These are phyloP conservation scores for Camelina neglecta DNA, from an alignment of 345 rosid genomes.

Conservation along the genomic window DNA sequence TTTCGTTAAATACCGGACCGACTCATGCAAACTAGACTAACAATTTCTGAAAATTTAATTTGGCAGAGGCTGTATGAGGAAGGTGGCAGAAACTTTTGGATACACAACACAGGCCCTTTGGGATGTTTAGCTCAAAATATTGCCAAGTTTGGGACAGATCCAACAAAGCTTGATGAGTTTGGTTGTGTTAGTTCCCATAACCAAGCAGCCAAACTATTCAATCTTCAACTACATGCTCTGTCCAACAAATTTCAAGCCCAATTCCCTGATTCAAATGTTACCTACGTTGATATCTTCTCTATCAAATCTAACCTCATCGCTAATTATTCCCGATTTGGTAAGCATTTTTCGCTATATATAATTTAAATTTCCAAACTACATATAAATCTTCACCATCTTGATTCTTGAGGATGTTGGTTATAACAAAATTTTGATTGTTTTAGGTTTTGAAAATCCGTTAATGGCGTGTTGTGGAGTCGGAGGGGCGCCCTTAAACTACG, in stretches of 20 bases:
- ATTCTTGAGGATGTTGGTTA: slow-evolving; percentile 12
- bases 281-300: slow-evolving; percentile 77
- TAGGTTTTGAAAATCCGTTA: slow-evolving; percentile 90
- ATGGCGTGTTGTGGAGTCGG: slow-evolving; percentile 97
- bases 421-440: slow-evolving; percentile 21
- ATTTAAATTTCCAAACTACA: background rate
- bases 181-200: slow-evolving; percentile 85
- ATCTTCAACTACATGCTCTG: slow-evolving; percentile 87
- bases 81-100: slow-evolving; percentile 93
- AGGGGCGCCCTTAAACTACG: slow-evolving; percentile 85
- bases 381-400: background rate
- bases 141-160: slow-evolving; percentile 81
- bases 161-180: slow-evolving; percentile 77
- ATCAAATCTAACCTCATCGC: slow-evolving; percentile 75
- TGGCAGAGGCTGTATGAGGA: slow-evolving; percentile 71
- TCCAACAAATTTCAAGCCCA: slow-evolving; percentile 69
- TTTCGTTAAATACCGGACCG: background rate
- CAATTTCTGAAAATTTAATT: background rate
- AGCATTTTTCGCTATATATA: background rate
- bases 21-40: slow-evolving; percentile 4
- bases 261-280: slow-evolving; percentile 64
- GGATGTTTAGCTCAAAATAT: slow-evolving; percentile 95
- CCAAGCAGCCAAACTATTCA: slow-evolving; percentile 85
- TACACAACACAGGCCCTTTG: slow-evolving; percentile 93
- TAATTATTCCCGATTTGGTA: slow-evolving; percentile 78